Percentiles rank a stretch among this genome's conserved stretches.
Evolutionary conservation across 495 filamentous ascomycete genomes (phyloP).

Genomic region (Aspergillus coremiiformis): DNA sequence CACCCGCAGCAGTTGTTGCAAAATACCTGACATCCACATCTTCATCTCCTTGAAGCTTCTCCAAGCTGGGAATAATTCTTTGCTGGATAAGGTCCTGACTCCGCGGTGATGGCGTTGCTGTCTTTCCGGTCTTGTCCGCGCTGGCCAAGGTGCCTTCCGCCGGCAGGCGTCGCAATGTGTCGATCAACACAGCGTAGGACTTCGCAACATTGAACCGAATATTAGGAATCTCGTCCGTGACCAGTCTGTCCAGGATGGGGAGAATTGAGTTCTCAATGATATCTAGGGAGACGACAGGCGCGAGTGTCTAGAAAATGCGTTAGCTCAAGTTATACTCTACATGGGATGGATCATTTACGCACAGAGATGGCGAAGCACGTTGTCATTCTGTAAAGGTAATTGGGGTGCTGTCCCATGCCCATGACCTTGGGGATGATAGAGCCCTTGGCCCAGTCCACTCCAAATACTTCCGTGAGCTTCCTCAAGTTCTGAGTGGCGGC

Average conservation of each 20-base stretch:
- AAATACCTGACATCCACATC: conserved; percentile 98
- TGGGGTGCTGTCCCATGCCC: conserved; percentile 94
- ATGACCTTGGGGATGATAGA: conserved; percentile 98
- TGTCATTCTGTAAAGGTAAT: conserved; percentile 99
- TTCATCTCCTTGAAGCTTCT: conserved; percentile 91
- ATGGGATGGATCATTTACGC: conserved; percentile 32
- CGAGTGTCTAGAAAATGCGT: conserved; percentile 63
- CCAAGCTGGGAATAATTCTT: conserved; percentile 79
- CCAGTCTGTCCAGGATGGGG: conserved; percentile 89
- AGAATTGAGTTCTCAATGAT: conserved; percentile 90
- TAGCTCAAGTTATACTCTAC: conserved; percentile 14
- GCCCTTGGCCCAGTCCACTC: conserved; percentile 94
- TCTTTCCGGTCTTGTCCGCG: conserved; percentile 67
- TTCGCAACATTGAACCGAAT: conserved; percentile 99
- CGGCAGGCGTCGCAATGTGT: conserved; percentile 81
- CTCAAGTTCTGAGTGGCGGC: conserved; percentile 94
- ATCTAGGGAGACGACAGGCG: conserved; percentile 81
- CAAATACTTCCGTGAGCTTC: conserved; percentile 97
- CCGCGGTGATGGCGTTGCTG: conserved; percentile 55
- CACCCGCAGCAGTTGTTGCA: conserved; percentile 60
- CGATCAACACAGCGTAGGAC: conserved; percentile 84
- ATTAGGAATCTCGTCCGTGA: conserved; percentile 91
- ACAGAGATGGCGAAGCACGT: conserved; percentile 97
- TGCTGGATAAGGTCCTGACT: conserved; percentile 80
- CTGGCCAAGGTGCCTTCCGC: conserved; percentile 77